Conservation (phyloP, 2,329 filamentous ascomycete genomes). For the Epichloe sp. region DNA sequence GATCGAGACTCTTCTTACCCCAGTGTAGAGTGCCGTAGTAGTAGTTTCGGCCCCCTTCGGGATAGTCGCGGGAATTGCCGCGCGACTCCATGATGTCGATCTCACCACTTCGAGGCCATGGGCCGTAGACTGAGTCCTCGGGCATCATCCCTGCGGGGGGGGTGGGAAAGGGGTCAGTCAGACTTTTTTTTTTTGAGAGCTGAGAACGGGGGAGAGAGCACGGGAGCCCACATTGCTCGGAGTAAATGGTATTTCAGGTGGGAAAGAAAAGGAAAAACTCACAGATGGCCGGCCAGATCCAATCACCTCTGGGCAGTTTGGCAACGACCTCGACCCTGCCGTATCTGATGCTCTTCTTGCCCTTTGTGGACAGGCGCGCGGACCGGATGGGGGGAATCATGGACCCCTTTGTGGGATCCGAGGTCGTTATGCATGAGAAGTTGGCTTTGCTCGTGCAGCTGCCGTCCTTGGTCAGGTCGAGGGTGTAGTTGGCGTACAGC, state of each 20-base stretch:
- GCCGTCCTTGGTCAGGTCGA: conserved; percentile 30
- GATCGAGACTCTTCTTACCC: conserved; percentile 17
- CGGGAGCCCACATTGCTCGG: too few relatives aligned
- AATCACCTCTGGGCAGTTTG: conserved; percentile 38
- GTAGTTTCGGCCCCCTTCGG: conserved; percentile 29
- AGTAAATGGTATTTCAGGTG: too few relatives aligned
- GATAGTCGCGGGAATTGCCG: conserved; percentile 25
- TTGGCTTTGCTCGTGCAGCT: conserved; percentile 27
- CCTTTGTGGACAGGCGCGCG: conserved; percentile 29
- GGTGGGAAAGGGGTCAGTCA: too few relatives aligned
- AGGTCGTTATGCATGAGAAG: conserved; percentile 24
- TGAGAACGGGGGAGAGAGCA: too few relatives aligned
- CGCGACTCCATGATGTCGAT: conserved; percentile 39
- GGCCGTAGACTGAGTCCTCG: conserved; percentile 30
- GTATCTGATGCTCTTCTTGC: conserved; percentile 10
- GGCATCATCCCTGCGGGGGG: conserved; percentile 32
- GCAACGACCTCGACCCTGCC: conserved; percentile 37
- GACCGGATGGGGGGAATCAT: conserved; percentile 38
- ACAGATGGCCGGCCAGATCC: conserved; percentile 39
- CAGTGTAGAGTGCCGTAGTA: conserved; percentile 33
- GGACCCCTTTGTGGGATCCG: conserved; percentile 27
- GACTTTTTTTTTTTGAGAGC: too few relatives aligned
- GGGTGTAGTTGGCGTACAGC: conserved; percentile 25
- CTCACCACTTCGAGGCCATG: conserved; percentile 38
- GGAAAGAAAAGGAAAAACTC: neutral